Percentiles rank a stretch among this genome's conserved stretches.
These are phyloP conservation scores for Aspergillus phoenicis DNA, from an alignment of 2,329 filamentous ascomycete species.

Conservation along the genomic window DNA sequence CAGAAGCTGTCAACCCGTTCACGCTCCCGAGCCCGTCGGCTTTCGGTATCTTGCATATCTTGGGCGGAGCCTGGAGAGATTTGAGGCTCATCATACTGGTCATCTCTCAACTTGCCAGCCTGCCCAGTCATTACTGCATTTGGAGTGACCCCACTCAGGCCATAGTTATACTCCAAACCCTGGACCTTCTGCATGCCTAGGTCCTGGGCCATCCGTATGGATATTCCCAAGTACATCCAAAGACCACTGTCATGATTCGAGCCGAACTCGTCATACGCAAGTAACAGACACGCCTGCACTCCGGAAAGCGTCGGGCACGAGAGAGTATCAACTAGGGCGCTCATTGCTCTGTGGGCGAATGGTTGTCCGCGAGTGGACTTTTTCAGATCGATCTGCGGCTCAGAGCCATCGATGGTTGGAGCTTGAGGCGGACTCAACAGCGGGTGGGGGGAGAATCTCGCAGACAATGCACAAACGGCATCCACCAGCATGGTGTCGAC, in stretches of 20 bases:
- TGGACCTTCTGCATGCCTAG: conserved; percentile 80
- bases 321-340: conserved; percentile 80
- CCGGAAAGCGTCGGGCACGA: conserved; percentile 80
- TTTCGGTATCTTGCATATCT: conserved; percentile 51
- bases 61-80: conserved; percentile 27
- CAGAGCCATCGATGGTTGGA: conserved; percentile 50
- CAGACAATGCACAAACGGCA: conserved; percentile 78
- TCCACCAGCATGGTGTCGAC: conserved; percentile 85
- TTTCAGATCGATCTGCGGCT: conserved; percentile 34
- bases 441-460: conserved; percentile 71
- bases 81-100: conserved; percentile 48
- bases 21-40: conserved; percentile 69
- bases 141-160: conserved; percentile 58
- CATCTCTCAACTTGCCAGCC: conserved; percentile 47
- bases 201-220: conserved; percentile 80
- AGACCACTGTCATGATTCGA: conserved; percentile 84
- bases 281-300: conserved; percentile 78
- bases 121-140: conserved; percentile 55
- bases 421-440: conserved; percentile 55
- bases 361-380: conserved; percentile 72
- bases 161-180: conserved; percentile 64
- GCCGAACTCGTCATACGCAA: conserved; percentile 88
- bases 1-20: conserved; percentile 87
- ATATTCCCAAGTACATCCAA: conserved; percentile 91
- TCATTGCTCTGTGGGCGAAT: conserved; percentile 80